Base-by-base conservation (phyloP, 2,329 filamentous ascomycete genomes). In the Coniochaeta ligniaria region DNA sequence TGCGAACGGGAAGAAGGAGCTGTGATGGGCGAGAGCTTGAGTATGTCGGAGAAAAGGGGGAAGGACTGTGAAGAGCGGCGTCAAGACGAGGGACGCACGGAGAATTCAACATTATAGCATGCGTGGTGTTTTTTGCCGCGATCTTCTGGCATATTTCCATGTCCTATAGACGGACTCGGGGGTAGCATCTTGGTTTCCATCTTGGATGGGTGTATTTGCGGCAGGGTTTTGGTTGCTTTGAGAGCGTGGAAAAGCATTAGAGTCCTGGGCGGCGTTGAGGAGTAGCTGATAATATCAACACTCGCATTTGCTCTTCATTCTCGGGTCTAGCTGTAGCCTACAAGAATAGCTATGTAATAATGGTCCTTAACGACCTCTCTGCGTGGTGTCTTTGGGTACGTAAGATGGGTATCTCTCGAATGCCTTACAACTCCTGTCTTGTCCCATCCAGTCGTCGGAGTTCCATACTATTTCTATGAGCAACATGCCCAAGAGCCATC, bases 1-100 rank as follows among this genome's bases (percentile, higher is more conserved):
- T 41, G 60, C 72, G n/a, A 71, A 70, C 43, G 75, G 74, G 68
- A 67, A 69, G 58, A 72, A 73, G 55, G 74, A 68, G 38, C 38
- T 41, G 65, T 63, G 41, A 55, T 22, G 43, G 20, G 26, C 2
- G 17, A 28, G 14, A 5, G 24, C 7, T 52, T 11, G 43, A 26
- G 22, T 28, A 28, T 47, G 2, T 26, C 43, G 22, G 16, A 12
- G 11, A 6, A 47, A 28, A 14, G 24, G 14, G 47, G 7, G 26
- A 31, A 31, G 22, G 17, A 17, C 9, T 6, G 6, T 6, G 47
- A 31, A 52, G 7, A n/a, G 24, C 24, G 20, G 47, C 14, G 47
- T 52, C 24, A 28, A 28, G 47, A 52, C 24, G 22, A 6, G 43
- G 22, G 47, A 31, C 47, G 24, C 24, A 17, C 17, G 47, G 47